These are phyloP conservation scores for Pseudozyma tsukubaensis DNA, from an alignment of 1,284 basidiomycete species.

Conservation along the genomic window DNA sequence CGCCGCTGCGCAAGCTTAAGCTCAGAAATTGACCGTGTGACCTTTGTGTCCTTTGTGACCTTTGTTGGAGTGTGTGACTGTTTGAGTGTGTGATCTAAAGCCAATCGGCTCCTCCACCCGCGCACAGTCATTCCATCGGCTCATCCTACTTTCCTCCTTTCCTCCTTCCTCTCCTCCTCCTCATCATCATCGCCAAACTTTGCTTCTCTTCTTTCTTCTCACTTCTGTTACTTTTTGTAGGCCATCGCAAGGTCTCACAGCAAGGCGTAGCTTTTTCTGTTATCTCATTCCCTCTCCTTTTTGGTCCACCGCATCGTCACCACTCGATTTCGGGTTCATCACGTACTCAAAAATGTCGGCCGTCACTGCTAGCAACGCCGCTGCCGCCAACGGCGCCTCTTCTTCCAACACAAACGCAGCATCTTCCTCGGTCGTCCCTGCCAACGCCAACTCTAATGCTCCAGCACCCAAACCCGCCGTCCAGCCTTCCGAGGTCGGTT, in stretches of 20 bases:
- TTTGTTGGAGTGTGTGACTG: not conserved
- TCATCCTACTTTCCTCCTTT: constrained; percentile 3
- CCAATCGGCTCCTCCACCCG: constrained; percentile 2
- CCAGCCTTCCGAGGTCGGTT: constrained; percentile 67
- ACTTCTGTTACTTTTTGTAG: not conserved
- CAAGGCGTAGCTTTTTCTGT: not conserved
- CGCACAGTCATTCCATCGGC: constrained; percentile 13
- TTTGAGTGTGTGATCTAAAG: not conserved
- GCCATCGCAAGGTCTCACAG: not conserved
- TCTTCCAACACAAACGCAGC: constrained; percentile 19
- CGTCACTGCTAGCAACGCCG: constrained; percentile 42
- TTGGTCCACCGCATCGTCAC: not conserved
- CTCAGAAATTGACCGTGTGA: constrained; percentile 7
- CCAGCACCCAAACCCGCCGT: constrained; percentile 43
- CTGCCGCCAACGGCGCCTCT: constrained; percentile 26
- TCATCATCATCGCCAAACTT: not conserved
- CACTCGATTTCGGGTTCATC: not conserved
- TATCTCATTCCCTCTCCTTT: not conserved
- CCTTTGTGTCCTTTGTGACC: constrained; percentile 4
- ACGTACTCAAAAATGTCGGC: constrained; percentile 26
- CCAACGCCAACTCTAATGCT: constrained; percentile 12
- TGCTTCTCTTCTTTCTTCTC: not conserved
- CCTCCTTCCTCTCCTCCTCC: not conserved
- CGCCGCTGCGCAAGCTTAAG: constrained; percentile 12
- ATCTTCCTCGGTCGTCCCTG: constrained; percentile 27